A percentile compares a stretch with the other conserved stretches of the same genome.
Evolutionary conservation across 345 rosid genomes (phyloP).

Genomic region (Eucalyptus marginata): DNA sequence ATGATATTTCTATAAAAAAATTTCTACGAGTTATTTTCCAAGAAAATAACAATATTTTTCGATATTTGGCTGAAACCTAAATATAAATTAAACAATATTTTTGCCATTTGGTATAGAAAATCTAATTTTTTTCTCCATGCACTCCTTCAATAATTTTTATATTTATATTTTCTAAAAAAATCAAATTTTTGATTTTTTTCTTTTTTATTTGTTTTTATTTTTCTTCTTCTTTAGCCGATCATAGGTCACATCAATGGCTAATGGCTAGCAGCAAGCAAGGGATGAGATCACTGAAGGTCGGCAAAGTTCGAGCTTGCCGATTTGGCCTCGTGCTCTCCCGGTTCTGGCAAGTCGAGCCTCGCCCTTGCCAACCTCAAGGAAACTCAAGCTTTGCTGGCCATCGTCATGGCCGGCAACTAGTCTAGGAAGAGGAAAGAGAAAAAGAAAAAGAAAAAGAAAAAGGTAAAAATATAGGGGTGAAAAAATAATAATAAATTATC

Average conservation of each 20-base stretch:
- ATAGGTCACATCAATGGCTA: accelerated
- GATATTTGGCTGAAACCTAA: no score
- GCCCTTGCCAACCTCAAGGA: no score
- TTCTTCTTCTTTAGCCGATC: background rate
- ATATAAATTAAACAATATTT: no score
- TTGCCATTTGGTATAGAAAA: no score
- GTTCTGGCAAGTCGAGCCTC: background rate
- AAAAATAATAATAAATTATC: background rate
- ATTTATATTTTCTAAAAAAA: no score
- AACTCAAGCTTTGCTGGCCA: background rate
- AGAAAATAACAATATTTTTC: background rate
- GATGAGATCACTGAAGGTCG: background rate
- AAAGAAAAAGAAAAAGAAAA: no score
- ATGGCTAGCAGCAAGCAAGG: background rate
- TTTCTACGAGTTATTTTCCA: background rate
- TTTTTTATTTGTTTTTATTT: no score
- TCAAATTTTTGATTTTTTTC: no score
- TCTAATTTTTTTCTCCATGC: background rate
- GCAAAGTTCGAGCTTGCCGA: background rate
- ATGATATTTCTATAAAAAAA: background rate
- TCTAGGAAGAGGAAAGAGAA: background rate
- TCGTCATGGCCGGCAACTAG: background rate
- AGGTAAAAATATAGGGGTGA: background rate
- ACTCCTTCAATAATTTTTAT: no score
- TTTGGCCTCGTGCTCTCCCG: background rate